A percentile compares a stretch with the other conserved stretches of the same genome.
These are phyloP conservation scores for Cicer pinnatifidum DNA, from an alignment of 306 rosid species.

Conservation along the genomic window DNA sequence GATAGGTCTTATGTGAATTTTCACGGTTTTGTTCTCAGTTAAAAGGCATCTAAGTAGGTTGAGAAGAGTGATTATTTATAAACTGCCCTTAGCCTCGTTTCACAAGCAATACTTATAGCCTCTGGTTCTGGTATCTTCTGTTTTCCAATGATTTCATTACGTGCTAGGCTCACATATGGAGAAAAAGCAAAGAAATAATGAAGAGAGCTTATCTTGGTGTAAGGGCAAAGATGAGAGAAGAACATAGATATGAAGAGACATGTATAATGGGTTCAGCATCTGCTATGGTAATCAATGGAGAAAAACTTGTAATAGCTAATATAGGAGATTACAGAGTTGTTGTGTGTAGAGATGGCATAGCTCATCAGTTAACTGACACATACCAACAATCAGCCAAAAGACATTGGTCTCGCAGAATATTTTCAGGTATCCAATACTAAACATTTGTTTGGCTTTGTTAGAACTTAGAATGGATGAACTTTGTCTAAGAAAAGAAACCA, in stretches of 20 bases:
- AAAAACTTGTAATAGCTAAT: conserved; percentile 69
- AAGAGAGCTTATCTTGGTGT: conserved; percentile 70
- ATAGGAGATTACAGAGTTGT: conserved; percentile 78
- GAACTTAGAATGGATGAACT: not conserved
- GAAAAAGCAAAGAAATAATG: conserved; percentile 63
- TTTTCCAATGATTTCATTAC: not conserved
- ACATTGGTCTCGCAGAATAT: conserved; percentile 65
- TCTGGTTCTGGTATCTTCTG: not conserved
- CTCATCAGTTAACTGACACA: conserved; percentile 53
- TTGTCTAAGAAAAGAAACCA: not conserved
- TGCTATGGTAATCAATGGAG: conserved; percentile 70
- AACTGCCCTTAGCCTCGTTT: no score
- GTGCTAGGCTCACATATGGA: conserved; percentile 55
- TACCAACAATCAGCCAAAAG: conserved; percentile 41
- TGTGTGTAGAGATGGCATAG: conserved; percentile 77
- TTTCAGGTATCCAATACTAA: conserved; percentile 53
- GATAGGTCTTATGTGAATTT: no score
- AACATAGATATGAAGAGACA: conserved; percentile 46
- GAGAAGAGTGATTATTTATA: no score
- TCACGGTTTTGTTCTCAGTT: no score
- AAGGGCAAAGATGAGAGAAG: conserved; percentile 57
- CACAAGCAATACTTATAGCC: no score
- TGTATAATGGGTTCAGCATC: conserved; percentile 60
- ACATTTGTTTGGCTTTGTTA: not conserved
- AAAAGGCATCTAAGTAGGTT: no score